Evolutionary conservation across 2,329 filamentous ascomycete species (phyloP), one percentile per base, ranked within the genome.

Genomic region (Aspergillus floridensis): DNA sequence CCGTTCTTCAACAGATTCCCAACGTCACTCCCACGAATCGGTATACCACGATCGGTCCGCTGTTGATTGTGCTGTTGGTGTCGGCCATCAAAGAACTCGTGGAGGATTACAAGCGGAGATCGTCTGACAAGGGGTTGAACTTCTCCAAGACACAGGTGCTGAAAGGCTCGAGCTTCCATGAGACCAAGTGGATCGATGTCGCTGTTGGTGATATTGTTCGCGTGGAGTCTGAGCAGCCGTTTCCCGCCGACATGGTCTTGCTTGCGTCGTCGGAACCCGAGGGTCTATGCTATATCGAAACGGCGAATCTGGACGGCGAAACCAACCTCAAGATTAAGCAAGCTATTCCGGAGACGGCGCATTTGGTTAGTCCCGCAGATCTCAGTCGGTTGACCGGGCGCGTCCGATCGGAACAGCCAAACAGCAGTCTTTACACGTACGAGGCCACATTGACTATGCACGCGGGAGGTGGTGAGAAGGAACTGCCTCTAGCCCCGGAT

Each of bases 281-380:
- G 79, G 95, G 95, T 68, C 80, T 99, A 58, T 99, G 95, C 78
- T 99, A 99, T 74, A 98, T 99, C 72, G 95, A 99, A 79, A 99
- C 95, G 2, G 93, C 95, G 24, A 99, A 99, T 73, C 81, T 99
- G 59, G 95, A 99, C 70, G 95, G 95, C 67, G 95, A 99, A 78
- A 99, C 95, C 21, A 99, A 99, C 73, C 80, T 99, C 67, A 99
- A 99, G 79, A 96, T 99, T 79, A 99, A 99, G 79, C 95, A 99
- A 79, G 93, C 88, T 2, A 88, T 97, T 56, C 93, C 95, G 0
- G 95, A 99, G 79, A 99, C 95, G 0, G 88, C 90, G 14, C 83
- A 89, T 61, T 82, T 97, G 72, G 92, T 99, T 60, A 96, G 91
- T 71, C 86, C 92, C 19, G 87, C 85, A 64, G 93, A 98, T 69